Base-by-base conservation (phyloP, 225 moss, liverwort and hornwort genomes). In the Takakia lepidozioides region DNA sequence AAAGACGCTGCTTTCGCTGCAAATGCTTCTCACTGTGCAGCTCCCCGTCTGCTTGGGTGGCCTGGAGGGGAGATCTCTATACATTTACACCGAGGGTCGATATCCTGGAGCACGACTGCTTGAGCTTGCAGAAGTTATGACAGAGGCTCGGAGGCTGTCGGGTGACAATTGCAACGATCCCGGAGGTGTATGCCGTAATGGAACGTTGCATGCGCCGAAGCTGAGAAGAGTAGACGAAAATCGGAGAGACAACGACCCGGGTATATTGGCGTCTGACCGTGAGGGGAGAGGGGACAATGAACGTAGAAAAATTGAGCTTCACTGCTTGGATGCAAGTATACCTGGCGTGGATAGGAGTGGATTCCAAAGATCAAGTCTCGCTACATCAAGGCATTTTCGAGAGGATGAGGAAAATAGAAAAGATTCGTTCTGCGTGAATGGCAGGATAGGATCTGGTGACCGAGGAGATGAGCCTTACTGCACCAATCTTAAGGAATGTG, bases 1-100 rank as follows among this genome's bases (percentile, higher is more conserved):
- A 1, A 76, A 76, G 42, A 76, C 76, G 27, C 76, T 71, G 46
- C 38, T 76, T 19, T 76, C 59, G 35, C 41, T 76, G 17, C 76
- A 76, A 27, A 57, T 76, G 39, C 41, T 51, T 30, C 3, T 76
- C 29, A 27, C 71, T 22, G 76, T 71, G 1, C 76, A 76, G 67
- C 55, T 59, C 30, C 63, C 76, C 3, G 10, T 42, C 34, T 30
- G 22, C 0, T 48, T 66, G 15, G 76, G 66, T 4, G 76, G 76
- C 0, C 63, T 76, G 4, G 21, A 63, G 40, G 76, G 76, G 44
- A 67, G 76, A 50, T 51, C 76, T 10, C 51, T 76, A 1, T 76
- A 71, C 37, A 55, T 76, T 13, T 67, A 55, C 50, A 76, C 76
- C n/a, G 76, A 76, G 23, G 63, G 49, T 16, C 59, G 66, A 30